phyloP scores from a whole-genome alignment of 768 basidiomycete genomes.

The Psilocybe subaeruginosa region DNA sequence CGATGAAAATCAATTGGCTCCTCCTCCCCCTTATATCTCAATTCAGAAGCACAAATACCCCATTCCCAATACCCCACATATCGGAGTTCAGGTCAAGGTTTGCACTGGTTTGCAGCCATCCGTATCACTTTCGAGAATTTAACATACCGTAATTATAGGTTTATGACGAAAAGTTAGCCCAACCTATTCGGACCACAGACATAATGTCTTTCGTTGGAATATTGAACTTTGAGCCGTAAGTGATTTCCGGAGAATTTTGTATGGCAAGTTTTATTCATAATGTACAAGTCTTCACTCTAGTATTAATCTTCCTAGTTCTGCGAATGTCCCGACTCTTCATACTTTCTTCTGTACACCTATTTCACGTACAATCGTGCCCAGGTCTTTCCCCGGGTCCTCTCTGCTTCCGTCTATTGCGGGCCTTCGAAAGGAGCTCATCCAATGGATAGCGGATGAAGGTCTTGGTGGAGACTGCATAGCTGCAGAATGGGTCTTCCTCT shows the following conservation, averaged over 20 bases:
- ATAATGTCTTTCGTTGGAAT: constrained; percentile 75
- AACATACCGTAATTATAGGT: constrained; percentile 40
- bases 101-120: constrained; percentile 2
- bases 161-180: constrained; percentile 50
- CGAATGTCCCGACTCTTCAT: constrained; percentile 66
- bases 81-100: constrained; percentile 80
- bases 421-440: constrained; percentile 57
- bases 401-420: constrained; percentile 18
- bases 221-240: constrained; percentile 66
- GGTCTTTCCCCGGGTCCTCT: constrained; percentile 34
- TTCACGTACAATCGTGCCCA: constrained; percentile 40
- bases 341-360: constrained; percentile 58
- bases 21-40: constrained; percentile 10
- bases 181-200: constrained; percentile 61
- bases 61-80: constrained; percentile 48
- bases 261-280: neutral
- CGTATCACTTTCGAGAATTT: neutral
- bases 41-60: constrained; percentile 67
- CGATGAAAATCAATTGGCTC: constrained; percentile 24
- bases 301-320: constrained; percentile 38
- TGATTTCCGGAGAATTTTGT: constrained; percentile 22
- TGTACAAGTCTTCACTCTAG: constrained; percentile 38
- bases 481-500: constrained; percentile 77
- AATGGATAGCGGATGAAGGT: constrained; percentile 74
- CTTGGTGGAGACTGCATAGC: constrained; percentile 69